Evolutionary conservation across 2,329 filamentous ascomycete species (phyloP).

Genomic region (Aspergillus cejpii): DNA sequence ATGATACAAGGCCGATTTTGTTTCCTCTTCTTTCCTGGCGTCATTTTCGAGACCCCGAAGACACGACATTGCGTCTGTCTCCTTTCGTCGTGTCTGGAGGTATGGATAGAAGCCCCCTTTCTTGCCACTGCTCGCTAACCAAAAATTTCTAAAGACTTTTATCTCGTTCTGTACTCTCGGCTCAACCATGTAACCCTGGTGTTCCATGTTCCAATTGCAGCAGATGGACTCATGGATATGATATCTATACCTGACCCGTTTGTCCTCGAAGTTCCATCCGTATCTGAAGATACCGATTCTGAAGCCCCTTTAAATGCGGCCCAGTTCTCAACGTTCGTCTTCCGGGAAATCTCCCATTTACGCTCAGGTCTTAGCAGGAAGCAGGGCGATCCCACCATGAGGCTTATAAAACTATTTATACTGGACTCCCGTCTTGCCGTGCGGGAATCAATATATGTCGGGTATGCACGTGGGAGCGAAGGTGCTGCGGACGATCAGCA

Average conservation of each 20-base stretch:
- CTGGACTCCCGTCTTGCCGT: conserved; percentile 29
- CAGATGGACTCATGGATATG: conserved; percentile 17
- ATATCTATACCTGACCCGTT: conserved; percentile 31
- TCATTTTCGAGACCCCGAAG: conserved; percentile 51
- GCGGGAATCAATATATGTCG: conserved; percentile 31
- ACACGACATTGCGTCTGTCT: conserved; percentile 45
- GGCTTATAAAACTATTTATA: conserved; percentile 34
- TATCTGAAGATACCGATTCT: conserved; percentile 9
- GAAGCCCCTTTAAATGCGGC: conserved; percentile 3
- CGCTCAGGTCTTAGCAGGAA: conserved; percentile 12
- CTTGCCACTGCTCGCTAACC: conserved; percentile 4
- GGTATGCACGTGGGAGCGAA: conserved; percentile 10
- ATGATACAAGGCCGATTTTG: conserved; percentile 26
- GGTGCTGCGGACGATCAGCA: conserved; percentile 9
- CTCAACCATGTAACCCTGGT: conserved; percentile 29
- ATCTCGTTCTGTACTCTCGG: conserved; percentile 38
- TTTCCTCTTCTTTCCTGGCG: conserved; percentile 43
- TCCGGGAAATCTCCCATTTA: conserved; percentile 28
- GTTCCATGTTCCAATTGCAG: conserved; percentile 27
- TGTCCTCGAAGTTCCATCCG: conserved; percentile 25
- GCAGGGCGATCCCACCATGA: conserved; percentile 17
- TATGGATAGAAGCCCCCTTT: conserved; percentile 16
- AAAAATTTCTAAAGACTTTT: conserved; percentile 26
- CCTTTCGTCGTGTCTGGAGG: conserved; percentile 29
- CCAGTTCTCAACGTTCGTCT: conserved; percentile 29